phyloP scores from a whole-genome alignment of 2,329 filamentous ascomycete genomes.

The Penicillium sp. region DNA sequence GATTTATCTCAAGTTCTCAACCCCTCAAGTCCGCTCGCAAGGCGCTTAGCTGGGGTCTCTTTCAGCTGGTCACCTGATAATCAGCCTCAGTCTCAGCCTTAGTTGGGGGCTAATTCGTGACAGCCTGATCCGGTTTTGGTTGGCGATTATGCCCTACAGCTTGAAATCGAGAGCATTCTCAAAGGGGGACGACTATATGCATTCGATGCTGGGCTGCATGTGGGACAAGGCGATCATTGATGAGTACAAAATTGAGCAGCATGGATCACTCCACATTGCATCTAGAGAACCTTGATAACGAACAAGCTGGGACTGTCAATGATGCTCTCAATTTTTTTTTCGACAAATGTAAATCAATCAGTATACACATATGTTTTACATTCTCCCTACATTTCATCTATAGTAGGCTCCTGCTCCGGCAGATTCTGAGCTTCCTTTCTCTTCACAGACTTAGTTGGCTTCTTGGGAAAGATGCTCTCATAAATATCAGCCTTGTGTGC shows the following conservation, averaged over 20 bases:
- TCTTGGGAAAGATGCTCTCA: constrained; percentile 14
- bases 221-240: background rate
- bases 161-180: too few relatives aligned
- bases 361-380: background rate
- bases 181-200: background rate
- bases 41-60: background rate
- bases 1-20: background rate
- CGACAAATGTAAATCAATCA: too few relatives aligned
- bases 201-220: background rate
- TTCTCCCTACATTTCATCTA: constrained; percentile 18
- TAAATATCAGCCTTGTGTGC: constrained; percentile 18
- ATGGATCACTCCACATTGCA: background rate
- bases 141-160: too few relatives aligned
- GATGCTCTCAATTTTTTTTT: background rate
- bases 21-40: background rate
- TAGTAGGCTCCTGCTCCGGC: constrained; percentile 11
- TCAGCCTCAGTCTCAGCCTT: background rate
- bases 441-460: background rate
- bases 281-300: background rate
- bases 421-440: background rate
- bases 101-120: too few relatives aligned
- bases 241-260: too few relatives aligned
- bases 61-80: background rate
- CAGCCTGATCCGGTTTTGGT: too few relatives aligned
- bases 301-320: background rate